Evolutionary conservation across 2,329 filamentous ascomycete genomes (phyloP), one percentile per base, ranked within the genome.

Genomic region (Diaporthe citrichinensis): DNA sequence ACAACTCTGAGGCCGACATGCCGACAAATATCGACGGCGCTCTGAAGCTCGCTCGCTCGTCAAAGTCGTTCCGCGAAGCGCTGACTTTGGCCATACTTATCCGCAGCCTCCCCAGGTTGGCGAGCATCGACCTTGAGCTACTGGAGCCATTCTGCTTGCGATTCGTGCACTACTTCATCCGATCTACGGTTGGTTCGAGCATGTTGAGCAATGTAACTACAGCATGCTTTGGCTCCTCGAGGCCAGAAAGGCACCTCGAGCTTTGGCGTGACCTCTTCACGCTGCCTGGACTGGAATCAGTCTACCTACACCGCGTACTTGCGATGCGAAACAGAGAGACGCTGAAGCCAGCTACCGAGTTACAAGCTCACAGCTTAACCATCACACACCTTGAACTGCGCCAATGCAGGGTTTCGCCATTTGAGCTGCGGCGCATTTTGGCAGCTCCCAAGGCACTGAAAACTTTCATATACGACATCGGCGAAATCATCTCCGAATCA

Each of bases 211-310:
- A 65, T 15, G 46, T 57, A 58, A 55, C 58, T 20, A 65, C n/a
- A 31, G 58, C 51, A 44, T 73, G 71, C n/a, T 62, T 65, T 25
- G 71, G 71, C 58, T 62, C 44, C 58, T 73, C 71, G 25, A 55
- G 46, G 58, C 58, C 71, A 17, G 71, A 73, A 44, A 41, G 39
- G 58, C 71, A 62, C 49, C 71, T 73, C 36, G 71, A 73, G 49
- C 58, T 73, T n/a, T 73, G 71, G 71, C 71, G 71, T 31, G 46
- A 65, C 46, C 46, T 73, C 23, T 73, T 73, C 58, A 65, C 71
- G 0, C 46, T 73, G 46, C 71, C 71, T 41, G 59, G 46, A 8
- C 1, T 73, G n/a, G 34, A 51, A 28, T 73, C 71, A 23, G n/a
- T 73, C 34, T 73, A 73, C 36, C 12, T 73, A 17, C 71, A 73